Base-by-base conservation (phyloP, 352 stramenopile species). In the Pythium aristosporum region DNA sequence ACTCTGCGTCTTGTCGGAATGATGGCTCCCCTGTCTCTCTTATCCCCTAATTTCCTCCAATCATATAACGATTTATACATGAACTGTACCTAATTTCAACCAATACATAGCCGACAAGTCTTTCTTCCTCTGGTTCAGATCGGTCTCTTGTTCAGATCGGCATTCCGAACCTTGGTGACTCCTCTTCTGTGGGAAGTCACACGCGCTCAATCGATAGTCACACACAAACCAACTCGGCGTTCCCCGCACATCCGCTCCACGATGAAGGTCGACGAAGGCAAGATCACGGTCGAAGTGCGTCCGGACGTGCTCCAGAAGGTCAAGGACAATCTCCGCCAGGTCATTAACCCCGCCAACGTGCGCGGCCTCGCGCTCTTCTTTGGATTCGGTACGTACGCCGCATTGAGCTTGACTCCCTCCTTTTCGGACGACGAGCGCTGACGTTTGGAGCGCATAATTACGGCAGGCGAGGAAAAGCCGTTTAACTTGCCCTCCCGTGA, bases 341-440 rank as follows among this genome's bases (percentile, higher is more conserved):
- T 87, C 32, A 65, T 91, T 48, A 84, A 89, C 51, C 67, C 92
- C 32, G 75, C 74, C 42, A 95, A 95, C 65, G 77, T 92, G 55
- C 84, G 86, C 52, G 86, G 86, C n/a, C 67, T 95, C 63, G 72
- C 79, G 41, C 73, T 87, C 32, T 95, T 95, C 75, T 91, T 95
- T 46, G 86, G 86, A 2, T 76, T 95, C 34, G 83, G 80, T 89
- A 49, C 50, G 77, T 61, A 12, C 36, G 5, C 36, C 7, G 12
- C 12, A 12, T 20, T 36, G 9, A n/a, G n/a, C n/a, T n/a, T n/a
- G n/a, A n/a, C n/a, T n/a, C n/a, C n/a, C n/a, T n/a, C n/a, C n/a
- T n/a, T n/a, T 37, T 37, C 10, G 37, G 37, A 42, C 37, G 37
- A 16, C 10, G 3, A 42, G 37, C 37, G 2, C 37, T 42, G 10